Conservation (phyloP, 176 grass and related monocot species). For the Tuctoria greenei region DNA sequence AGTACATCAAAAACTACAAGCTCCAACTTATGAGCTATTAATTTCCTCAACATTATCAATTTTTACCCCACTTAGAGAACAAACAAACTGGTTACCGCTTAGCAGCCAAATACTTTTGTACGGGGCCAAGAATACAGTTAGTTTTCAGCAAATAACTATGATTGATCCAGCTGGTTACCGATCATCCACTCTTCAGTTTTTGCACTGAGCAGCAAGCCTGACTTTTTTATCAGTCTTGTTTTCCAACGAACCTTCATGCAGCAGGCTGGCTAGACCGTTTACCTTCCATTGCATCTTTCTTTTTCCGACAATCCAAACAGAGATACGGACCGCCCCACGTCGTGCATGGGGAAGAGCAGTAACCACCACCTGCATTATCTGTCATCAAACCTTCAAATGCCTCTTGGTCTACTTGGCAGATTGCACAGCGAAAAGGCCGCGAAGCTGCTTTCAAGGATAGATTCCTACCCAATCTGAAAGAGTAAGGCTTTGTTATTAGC, state of each 20-base stretch:
- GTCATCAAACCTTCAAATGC: constrained; percentile 57
- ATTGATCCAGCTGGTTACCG: constrained; percentile 36
- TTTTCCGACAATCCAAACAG: constrained; percentile 80
- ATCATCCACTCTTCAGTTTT: constrained; percentile 21
- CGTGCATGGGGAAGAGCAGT: constrained; percentile 42
- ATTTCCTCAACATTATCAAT: constrained; percentile 13
- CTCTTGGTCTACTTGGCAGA: constrained; percentile 81
- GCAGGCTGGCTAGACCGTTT: constrained; percentile 59
- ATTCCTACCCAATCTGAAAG: constrained; percentile 71
- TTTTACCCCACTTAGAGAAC: neutral
- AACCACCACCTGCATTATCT: constrained; percentile 44
- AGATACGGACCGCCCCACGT: constrained; percentile 75
- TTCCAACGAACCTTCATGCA: constrained; percentile 49
- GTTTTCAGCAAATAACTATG: constrained; percentile 49
- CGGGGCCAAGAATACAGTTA: constrained; percentile 33
- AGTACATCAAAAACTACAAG: neutral
- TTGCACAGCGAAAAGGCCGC: constrained; percentile 60
- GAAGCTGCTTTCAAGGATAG: constrained; percentile 54
- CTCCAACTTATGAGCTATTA: constrained; percentile 15
- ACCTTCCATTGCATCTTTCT: constrained; percentile 99
- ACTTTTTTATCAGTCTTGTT: neutral
- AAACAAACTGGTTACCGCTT: constrained; percentile 45
- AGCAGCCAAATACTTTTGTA: constrained; percentile 42
- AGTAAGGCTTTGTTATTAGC: constrained; percentile 8
- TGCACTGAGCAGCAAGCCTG: constrained; percentile 22